These are phyloP conservation scores for Tolypocladium pustulatum DNA, from an alignment of 2,329 filamentous ascomycete genomes.

Conservation along the genomic window DNA sequence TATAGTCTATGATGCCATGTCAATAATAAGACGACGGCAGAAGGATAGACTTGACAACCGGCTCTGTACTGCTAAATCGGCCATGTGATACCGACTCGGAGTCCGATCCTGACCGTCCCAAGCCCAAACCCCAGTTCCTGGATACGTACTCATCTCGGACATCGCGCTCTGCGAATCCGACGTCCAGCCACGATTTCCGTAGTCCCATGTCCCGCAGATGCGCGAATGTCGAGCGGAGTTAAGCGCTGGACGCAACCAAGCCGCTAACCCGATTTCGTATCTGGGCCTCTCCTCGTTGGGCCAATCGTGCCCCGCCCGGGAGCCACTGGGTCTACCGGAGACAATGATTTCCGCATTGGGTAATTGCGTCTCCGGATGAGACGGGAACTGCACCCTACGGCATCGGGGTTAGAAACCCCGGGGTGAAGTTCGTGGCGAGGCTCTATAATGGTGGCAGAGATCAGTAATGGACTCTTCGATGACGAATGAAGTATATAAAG, in stretches of 20 bases:
- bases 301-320: background rate
- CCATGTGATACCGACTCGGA: background rate
- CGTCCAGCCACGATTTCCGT: background rate
- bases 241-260: background rate
- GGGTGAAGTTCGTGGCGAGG: background rate
- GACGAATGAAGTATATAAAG: background rate
- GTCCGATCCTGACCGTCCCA: background rate
- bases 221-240: background rate
- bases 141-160: background rate
- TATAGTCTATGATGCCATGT: background rate
- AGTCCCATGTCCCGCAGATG: background rate
- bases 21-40: background rate
- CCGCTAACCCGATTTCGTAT: constrained; percentile 2
- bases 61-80: background rate
- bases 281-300: background rate
- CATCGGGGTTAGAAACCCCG: background rate
- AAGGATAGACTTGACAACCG: background rate
- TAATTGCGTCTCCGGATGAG: background rate
- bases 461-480: background rate
- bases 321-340: background rate
- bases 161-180: background rate
- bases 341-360: background rate
- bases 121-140: background rate
- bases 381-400: background rate
- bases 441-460: background rate